These are phyloP conservation scores for Phyllosticta citrichinensis DNA, from an alignment of 2,329 filamentous ascomycete species.

Conservation along the genomic window DNA sequence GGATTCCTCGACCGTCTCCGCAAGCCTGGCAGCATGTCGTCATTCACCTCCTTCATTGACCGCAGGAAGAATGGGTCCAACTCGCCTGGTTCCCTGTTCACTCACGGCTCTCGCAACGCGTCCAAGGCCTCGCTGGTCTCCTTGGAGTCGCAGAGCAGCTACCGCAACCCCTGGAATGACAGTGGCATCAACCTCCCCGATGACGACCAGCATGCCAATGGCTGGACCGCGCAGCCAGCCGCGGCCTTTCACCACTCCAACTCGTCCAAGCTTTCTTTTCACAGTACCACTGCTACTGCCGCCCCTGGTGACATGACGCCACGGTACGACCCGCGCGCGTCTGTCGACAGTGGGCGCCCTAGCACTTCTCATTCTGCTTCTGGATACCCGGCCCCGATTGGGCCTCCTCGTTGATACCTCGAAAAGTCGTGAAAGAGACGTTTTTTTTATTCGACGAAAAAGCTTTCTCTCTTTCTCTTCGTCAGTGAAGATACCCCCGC, in stretches of 20 bases:
- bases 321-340: slow-evolving; percentile 72
- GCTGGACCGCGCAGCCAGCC: slow-evolving; percentile 26
- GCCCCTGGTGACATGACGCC: slow-evolving; percentile 70
- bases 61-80: slow-evolving; percentile 89
- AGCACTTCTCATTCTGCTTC: slow-evolving; percentile 95
- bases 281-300: slow-evolving; percentile 33
- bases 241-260: slow-evolving; percentile 17
- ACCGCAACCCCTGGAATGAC: slow-evolving; percentile 97
- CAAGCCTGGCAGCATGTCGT: slow-evolving; percentile 89
- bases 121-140: slow-evolving; percentile 94
- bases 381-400: slow-evolving; percentile 89
- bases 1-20: slow-evolving; percentile 79
- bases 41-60: slow-evolving; percentile 90
- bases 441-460: slow-evolving; percentile 17
- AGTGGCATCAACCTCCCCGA: slow-evolving; percentile 90
- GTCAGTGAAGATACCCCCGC: slow-evolving; percentile 12
- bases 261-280: slow-evolving; percentile 13
- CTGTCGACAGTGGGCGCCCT: slow-evolving; percentile 83
- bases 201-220: slow-evolving; percentile 52
- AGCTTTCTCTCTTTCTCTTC: slow-evolving; percentile 18
- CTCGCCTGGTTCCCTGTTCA: slow-evolving; percentile 71
- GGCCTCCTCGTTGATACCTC: slow-evolving; percentile 72
- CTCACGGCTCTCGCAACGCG: slow-evolving; percentile 71
- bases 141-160: slow-evolving; percentile 89
- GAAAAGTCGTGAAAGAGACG: slow-evolving; percentile 11